Evolutionary conservation across 2,329 filamentous ascomycete species (phyloP).

Genomic region (Colletotrichum chlorophyti): DNA sequence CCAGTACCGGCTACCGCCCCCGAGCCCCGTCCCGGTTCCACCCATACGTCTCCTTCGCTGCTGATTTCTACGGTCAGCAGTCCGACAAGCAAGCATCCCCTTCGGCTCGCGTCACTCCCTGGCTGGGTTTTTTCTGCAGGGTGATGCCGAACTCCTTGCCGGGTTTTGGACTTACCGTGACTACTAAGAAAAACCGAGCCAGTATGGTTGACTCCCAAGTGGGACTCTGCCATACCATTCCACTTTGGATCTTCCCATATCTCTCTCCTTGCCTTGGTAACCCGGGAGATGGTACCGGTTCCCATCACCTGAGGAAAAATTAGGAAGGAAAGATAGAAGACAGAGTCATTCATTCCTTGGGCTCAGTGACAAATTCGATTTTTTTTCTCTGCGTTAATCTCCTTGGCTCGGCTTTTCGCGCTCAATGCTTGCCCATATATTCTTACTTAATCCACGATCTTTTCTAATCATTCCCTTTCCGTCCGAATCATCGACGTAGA

Average conservation of each 20-base stretch:
- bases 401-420: neutral
- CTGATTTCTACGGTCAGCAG: neutral
- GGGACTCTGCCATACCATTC: constrained; percentile 8
- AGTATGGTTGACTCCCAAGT: constrained; percentile 19
- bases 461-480: constrained; percentile 11
- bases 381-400: constrained; percentile 6
- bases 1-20: constrained; percentile 11
- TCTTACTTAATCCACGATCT: neutral
- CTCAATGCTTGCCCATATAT: constrained; percentile 1
- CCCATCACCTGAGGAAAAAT: constrained; percentile 26
- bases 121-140: neutral
- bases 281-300: constrained; percentile 19
- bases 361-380: constrained; percentile 9
- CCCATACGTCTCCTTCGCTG: neutral
- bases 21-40: constrained; percentile 12
- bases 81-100: neutral
- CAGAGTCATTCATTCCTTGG: constrained; percentile 16
- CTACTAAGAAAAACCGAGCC: neutral
- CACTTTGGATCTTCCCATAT: neutral
- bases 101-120: constrained; percentile 14
- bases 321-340: no score
- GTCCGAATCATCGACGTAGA: neutral
- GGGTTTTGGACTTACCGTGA: neutral
- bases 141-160: constrained; percentile 20
- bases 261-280: constrained; percentile 17